Base-by-base conservation (phyloP, 176 grass and related monocot genomes). In the Typha latifolia region DNA sequence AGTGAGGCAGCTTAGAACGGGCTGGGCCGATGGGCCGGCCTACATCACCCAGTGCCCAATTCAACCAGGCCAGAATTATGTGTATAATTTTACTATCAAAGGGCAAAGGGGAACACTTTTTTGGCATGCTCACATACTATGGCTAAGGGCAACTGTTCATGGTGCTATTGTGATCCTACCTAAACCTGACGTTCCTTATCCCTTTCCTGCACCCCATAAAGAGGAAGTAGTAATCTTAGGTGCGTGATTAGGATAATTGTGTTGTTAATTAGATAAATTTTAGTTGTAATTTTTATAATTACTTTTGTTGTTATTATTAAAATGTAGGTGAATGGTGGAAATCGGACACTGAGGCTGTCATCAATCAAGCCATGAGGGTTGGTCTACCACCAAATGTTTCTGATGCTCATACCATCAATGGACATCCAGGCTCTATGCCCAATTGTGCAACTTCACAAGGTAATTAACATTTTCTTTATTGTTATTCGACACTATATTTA, bases 391-490 rank as follows among this genome's bases (percentile, higher is more conserved):
- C 83, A 6, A 95, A 90, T 47, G 71, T 90, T 37, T 95, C 81
- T 14, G 78, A 90, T 51, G 86, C 86, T 0, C 79, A 95, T 70
- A 87, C 83, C 50, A 78, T 95, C 23, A 95, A 95, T 48, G 86
- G 90, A 14, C 62, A 86, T 12, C 78, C 92, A 2, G 92, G 88
- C 5, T 85, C 82, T 34, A 74, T 64, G 3, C 86, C 91, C 14
- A 89, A 89, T n/a, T 96, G 92, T 63, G 88, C 92, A 0, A 53
- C 62, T 37, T 37, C 34, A 37, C 34, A 37, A 37, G 34, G 34
- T 37, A 37, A 37, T 37, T 37, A 6, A 37, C 24, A 26, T 26
- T 26, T 26, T 26, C 2, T 1, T 26, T 26, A 26, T 26, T 26
- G 2, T 26, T 26, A 26, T 26, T 26, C 2, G 24, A 26, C 24